Base-by-base conservation (phyloP, 331 rosid genomes). In the Cucumis variabilis region DNA sequence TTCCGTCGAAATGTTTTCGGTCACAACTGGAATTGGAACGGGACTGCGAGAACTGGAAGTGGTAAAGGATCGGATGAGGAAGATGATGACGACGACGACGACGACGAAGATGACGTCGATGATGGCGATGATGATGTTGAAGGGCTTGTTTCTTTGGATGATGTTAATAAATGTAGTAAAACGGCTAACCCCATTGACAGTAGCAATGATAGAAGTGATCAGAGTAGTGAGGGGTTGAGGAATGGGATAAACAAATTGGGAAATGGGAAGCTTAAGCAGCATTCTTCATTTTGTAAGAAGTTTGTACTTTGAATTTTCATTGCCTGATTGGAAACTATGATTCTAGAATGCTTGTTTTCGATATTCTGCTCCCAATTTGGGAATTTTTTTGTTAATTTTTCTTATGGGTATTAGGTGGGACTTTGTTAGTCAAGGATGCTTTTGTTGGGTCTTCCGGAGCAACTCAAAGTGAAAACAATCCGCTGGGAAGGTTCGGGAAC, bases 201-300 rank as follows among this genome's bases (percentile, higher is more conserved):
- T 69, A 90, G 87, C 33, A 87, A 62, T 82, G 93, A 89, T 9
- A 85, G 87, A 53, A 90, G 66, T 88, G 75, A 82, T 77, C 88
- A 62, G 33, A 86, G 53, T 16, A 70, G 89, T 85, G 89, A 84
- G 25, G 82, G 91, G n/a, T 86, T 90, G 65, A 69, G 88, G 70
- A 89, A 80, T 88, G 93, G 88, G 81, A 92, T 91, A 19, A 93
- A 79, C 66, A 86, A 89, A 89, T 86, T 94, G 85, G 90, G 92
- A 86, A 97, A 94, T 86, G 98, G 98, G 41, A 97, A 96, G 87
- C 79, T 89, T 7, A 94, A 93, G 88, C 93, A 89, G 80, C 96
- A 83, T 89, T 89, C 94, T 27, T 69, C 93, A 66, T 97, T 92
- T 86, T 98, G 99, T 96, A 92, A 90, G 93, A 76, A 50, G 19